phyloP scores from a whole-genome alignment of 2,329 filamentous ascomycete genomes.

The Aureobasidium lini region DNA sequence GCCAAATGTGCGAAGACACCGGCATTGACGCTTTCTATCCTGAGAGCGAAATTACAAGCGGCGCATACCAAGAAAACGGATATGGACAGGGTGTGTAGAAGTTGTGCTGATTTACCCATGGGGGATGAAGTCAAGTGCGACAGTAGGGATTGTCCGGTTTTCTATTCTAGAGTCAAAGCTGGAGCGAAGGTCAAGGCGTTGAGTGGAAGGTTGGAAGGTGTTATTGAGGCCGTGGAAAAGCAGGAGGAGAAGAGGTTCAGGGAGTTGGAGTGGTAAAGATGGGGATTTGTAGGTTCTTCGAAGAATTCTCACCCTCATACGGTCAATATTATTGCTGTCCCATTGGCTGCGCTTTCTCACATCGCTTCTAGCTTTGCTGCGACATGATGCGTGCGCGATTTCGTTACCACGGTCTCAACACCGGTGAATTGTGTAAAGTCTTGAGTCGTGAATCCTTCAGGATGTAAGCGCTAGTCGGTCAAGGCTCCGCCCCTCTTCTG shows the following conservation, averaged over 20 bases:
- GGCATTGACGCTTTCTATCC: constrained; percentile 54
- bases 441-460: no score
- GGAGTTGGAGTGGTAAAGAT: constrained; percentile 10
- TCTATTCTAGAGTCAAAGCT: constrained; percentile 69
- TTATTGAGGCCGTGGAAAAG: constrained; percentile 35
- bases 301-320: no score
- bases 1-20: constrained; percentile 45
- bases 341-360: no score
- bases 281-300: no score
- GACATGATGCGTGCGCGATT: no score
- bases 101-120: constrained; percentile 66
- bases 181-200: constrained; percentile 37
- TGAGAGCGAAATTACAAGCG: constrained; percentile 55
- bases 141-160: constrained; percentile 86
- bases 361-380: no score
- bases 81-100: constrained; percentile 66
- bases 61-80: constrained; percentile 59
- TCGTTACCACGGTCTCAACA: no score
- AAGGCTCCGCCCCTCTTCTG: no score
- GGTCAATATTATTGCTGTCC: no score
- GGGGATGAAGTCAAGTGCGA: constrained; percentile 78
- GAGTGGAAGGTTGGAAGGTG: constrained; percentile 32
- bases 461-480: no score
- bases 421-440: no score
- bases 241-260: constrained; percentile 19